Evolutionary conservation across 1,284 basidiomycete species (phyloP).

Genomic region (Tremellales sp.): DNA sequence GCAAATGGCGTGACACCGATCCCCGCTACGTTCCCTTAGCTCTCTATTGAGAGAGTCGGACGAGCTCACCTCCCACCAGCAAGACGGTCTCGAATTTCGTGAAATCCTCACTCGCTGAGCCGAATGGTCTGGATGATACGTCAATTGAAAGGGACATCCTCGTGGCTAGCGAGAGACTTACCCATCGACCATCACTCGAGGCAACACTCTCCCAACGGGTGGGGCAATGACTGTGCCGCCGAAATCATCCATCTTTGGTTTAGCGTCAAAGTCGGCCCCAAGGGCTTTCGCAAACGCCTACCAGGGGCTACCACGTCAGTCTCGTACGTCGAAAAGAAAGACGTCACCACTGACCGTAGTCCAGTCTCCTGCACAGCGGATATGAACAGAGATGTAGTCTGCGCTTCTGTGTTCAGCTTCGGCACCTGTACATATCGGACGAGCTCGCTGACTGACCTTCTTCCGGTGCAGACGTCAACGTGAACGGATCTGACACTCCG

Average conservation of each 20-base stretch:
- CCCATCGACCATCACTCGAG: slow-evolving; percentile 81
- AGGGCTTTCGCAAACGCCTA: slow-evolving; percentile 64
- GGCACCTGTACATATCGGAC: background rate
- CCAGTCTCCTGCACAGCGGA: slow-evolving; percentile 81
- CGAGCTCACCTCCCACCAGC: slow-evolving; percentile 61
- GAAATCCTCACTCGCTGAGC: slow-evolving; percentile 78
- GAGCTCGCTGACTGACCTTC: slow-evolving; percentile 9
- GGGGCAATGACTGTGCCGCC: slow-evolving; percentile 50
- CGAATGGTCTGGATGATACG: slow-evolving; percentile 61
- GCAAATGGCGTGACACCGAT: slow-evolving; percentile 93
- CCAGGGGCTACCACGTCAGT: background rate
- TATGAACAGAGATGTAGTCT: slow-evolving; percentile 84
- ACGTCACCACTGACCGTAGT: slow-evolving; percentile 54
- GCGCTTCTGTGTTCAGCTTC: slow-evolving; percentile 64
- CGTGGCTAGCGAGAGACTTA: slow-evolving; percentile 8
- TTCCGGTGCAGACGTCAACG: slow-evolving; percentile 62
- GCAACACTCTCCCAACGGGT: slow-evolving; percentile 54
- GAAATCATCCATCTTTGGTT: slow-evolving; percentile 52
- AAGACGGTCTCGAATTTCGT: slow-evolving; percentile 69
- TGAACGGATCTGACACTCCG: slow-evolving; percentile 68
- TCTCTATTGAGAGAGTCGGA: background rate
- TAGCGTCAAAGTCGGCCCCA: slow-evolving; percentile 69
- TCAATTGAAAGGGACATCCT: background rate
- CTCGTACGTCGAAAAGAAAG: background rate
- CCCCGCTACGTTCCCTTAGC: slow-evolving; percentile 52